These are phyloP conservation scores for Rheum nobile DNA, from an alignment of 148 eudicot species.

Conservation along the genomic window DNA sequence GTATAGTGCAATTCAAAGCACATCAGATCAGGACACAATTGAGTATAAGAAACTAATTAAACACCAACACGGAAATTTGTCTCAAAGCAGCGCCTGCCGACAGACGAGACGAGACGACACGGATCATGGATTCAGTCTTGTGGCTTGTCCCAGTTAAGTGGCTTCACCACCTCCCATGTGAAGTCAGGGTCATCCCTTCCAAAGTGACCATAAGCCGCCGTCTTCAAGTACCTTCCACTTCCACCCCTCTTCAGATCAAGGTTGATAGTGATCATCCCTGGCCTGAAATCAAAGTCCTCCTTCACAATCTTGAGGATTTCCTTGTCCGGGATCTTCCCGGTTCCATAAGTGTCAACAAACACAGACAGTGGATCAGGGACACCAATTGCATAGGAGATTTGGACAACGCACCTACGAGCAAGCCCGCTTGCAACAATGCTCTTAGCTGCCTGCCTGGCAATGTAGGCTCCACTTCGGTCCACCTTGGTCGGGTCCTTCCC, in stretches of 20 bases:
- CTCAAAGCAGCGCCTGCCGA: too few species aligned
- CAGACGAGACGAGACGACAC: too few species aligned
- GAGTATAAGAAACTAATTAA: background rate
- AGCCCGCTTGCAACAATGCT: conserved; percentile 42
- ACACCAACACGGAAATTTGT: background rate
- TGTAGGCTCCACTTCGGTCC: conserved; percentile 39
- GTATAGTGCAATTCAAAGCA: background rate
- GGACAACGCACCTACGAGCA: conserved; percentile 41
- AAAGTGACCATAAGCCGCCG: conserved; percentile 41
- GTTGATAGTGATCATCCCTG: conserved; percentile 34
- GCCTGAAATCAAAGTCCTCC: conserved; percentile 45
- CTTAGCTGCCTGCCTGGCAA: conserved; percentile 46
- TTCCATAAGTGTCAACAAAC: conserved; percentile 35
- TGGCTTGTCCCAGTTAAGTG: conserved; percentile 38
- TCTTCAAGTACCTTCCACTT: conserved; percentile 32
- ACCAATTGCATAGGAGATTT: conserved; percentile 41
- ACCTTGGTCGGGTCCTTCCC: conserved; percentile 49
- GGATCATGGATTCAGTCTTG: conserved; percentile 14
- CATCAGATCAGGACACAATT: background rate
- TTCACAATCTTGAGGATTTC: conserved; percentile 35
- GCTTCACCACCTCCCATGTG: conserved; percentile 44
- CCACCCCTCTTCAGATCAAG: conserved; percentile 40
- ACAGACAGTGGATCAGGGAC: conserved; percentile 43
- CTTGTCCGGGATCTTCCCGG: conserved; percentile 35
- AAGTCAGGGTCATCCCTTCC: conserved; percentile 40